Percentiles rank a stretch among this genome's conserved stretches.
Evolutionary conservation across 2,329 filamentous ascomycete genomes (phyloP).

Genomic region (Phialophora chinensis): DNA sequence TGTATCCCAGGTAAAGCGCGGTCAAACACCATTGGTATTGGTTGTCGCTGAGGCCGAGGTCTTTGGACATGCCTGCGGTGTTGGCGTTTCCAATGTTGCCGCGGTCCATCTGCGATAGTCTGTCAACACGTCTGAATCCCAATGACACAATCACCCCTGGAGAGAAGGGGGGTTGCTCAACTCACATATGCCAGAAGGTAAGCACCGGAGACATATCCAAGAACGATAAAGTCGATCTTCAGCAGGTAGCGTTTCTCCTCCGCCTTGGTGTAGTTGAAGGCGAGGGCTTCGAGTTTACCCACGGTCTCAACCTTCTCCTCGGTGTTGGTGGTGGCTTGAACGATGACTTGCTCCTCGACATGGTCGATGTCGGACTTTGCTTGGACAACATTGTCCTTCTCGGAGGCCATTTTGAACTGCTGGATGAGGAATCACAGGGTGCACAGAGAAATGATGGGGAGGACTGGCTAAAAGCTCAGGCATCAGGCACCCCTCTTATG

Average conservation of each 20-base stretch:
- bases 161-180: neutral
- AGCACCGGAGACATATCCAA: conserved; percentile 58
- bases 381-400: conserved; percentile 13
- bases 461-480: conserved; percentile 1
- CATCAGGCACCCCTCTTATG: conserved; percentile 11
- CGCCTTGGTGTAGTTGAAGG: conserved; percentile 58
- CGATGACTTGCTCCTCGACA: conserved; percentile 16
- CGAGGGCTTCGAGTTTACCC: conserved; percentile 19
- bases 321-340: conserved; percentile 6
- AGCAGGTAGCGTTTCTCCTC: conserved; percentile 74
- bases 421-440: neutral
- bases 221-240: conserved; percentile 72
- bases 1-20: conserved; percentile 68
- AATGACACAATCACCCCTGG: neutral
- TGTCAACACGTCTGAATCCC: conserved; percentile 2
- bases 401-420: conserved; percentile 14
- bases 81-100: conserved; percentile 70
- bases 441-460: conserved; percentile 6
- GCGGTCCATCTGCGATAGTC: conserved; percentile 65
- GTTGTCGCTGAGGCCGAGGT: conserved; percentile 58
- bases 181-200: conserved; percentile 76
- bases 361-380: conserved; percentile 21
- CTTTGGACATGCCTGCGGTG: conserved; percentile 61
- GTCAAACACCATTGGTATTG: conserved; percentile 68
- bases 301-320: conserved; percentile 21